Evolutionary conservation across 805 yeast genomes (phyloP).

Genomic region (Schizosaccharomyces octosporus): DNA sequence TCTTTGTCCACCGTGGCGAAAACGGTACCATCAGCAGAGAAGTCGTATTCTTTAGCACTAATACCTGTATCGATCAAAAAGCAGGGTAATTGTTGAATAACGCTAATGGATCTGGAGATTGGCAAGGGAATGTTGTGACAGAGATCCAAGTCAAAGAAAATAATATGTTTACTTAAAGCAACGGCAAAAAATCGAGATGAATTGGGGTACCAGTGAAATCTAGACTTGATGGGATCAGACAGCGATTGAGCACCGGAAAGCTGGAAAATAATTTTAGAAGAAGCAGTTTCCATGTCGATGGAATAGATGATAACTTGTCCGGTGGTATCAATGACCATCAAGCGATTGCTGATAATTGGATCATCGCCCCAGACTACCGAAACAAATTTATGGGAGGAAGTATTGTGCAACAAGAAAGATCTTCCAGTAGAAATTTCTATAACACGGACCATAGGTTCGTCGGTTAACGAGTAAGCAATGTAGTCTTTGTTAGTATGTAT

Average conservation of each 20-base stretch:
- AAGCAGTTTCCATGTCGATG: neutral
- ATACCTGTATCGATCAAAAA: neutral
- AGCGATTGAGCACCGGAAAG: neutral
- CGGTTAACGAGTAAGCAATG: neutral
- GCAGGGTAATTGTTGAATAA: neutral
- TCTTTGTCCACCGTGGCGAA: neutral
- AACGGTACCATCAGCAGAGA: neutral
- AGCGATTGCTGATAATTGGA: neutral
- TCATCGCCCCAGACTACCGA: neutral
- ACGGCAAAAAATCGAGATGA: neutral
- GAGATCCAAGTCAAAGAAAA: neutral
- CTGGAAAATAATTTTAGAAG: neutral
- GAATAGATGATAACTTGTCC: neutral
- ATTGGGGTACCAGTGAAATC: neutral
- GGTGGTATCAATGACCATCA: neutral
- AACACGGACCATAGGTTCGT: neutral
- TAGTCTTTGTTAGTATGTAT: neutral
- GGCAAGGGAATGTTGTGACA: neutral
- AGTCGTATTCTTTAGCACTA: slow-evolving; percentile 1
- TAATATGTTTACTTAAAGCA: neutral
- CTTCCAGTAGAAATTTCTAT: neutral
- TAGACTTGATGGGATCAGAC: neutral
- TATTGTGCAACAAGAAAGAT: neutral
- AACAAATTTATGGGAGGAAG: neutral
- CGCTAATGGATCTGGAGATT: neutral